phyloP scores from a whole-genome alignment of 1,139 yeast genomes.

The Entelexis paramagnoliae region DNA sequence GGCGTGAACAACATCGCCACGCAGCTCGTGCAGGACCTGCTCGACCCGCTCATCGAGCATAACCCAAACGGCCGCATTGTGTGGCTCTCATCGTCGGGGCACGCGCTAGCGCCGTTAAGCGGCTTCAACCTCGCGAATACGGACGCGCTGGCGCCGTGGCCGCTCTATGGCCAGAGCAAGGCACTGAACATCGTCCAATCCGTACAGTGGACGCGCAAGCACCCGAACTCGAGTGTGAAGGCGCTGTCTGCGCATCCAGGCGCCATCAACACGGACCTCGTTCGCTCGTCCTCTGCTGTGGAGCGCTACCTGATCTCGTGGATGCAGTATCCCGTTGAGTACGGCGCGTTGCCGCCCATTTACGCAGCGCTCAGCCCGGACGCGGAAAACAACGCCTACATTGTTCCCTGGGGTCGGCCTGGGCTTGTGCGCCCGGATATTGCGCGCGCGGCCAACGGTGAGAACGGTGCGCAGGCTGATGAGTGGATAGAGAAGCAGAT shows the following conservation, averaged over 20 bases:
- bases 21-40: constrained; percentile 39
- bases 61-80: constrained; percentile 34
- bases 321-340: constrained; percentile 26
- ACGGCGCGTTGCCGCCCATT: constrained; percentile 39
- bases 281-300: constrained; percentile 25
- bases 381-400: constrained; percentile 28
- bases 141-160: not conserved
- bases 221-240: constrained; percentile 33
- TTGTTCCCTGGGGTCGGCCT: constrained; percentile 33
- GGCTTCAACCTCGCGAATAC: constrained; percentile 10
- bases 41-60: constrained; percentile 37
- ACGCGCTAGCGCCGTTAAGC: constrained; percentile 30
- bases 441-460: constrained; percentile 26
- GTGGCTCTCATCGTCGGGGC: constrained; percentile 41
- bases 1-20: constrained; percentile 49
- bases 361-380: constrained; percentile 39
- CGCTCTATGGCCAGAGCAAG: constrained; percentile 41
- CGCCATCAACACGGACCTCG: constrained; percentile 36
- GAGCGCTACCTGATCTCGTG: not conserved
- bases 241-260: constrained; percentile 43
- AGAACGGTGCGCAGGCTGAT: constrained; percentile 31
- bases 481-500: constrained; percentile 22
- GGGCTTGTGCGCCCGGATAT: constrained; percentile 30
- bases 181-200: constrained; percentile 40
- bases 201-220: constrained; percentile 35